phyloP scores from a whole-genome alignment of 345 rosid genomes.

The Sisymbrium altissimum region DNA sequence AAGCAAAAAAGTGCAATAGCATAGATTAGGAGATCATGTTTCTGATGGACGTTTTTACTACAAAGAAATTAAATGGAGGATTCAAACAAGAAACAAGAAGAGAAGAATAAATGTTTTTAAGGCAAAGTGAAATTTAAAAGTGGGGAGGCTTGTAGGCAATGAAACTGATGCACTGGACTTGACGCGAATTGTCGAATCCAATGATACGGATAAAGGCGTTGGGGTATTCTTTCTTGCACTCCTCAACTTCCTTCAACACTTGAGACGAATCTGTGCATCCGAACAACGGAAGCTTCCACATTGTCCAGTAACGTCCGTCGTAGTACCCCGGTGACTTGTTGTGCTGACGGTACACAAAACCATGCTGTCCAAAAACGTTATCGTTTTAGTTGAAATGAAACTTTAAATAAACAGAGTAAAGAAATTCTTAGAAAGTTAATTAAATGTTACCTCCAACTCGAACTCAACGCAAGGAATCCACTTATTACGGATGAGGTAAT shows the following conservation, averaged over 20 bases:
- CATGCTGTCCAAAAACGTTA: slow-evolving; percentile 10
- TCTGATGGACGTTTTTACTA: background rate
- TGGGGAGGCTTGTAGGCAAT: slow-evolving; percentile 35
- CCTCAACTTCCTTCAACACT: slow-evolving; percentile 35
- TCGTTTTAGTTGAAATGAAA: background rate
- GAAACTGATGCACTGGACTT: slow-evolving; percentile 39
- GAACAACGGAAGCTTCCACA: slow-evolving; percentile 37
- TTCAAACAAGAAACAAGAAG: background rate
- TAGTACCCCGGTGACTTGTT: slow-evolving; percentile 29
- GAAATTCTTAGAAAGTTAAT: background rate
- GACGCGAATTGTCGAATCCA: slow-evolving; percentile 34
- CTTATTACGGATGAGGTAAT: slow-evolving; percentile 16
- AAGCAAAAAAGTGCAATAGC: background rate
- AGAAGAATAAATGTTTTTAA: background rate
- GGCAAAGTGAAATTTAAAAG: background rate
- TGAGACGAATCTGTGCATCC: slow-evolving; percentile 31
- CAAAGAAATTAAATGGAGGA: background rate
- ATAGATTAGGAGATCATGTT: background rate
- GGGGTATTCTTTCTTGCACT: slow-evolving; percentile 32
- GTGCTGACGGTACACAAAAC: slow-evolving; percentile 36
- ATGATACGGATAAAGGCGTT: slow-evolving; percentile 31
- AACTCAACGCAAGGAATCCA: slow-evolving; percentile 61
- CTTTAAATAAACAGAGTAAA: too few relatives aligned
- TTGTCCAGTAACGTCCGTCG: slow-evolving; percentile 33
- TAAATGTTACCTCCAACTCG: slow-evolving; percentile 26